Percentiles rank a stretch among this genome's conserved stretches.
phyloP scores from a whole-genome alignment of 352 stramenopile genomes.

The Sclerospora graminicola region DNA sequence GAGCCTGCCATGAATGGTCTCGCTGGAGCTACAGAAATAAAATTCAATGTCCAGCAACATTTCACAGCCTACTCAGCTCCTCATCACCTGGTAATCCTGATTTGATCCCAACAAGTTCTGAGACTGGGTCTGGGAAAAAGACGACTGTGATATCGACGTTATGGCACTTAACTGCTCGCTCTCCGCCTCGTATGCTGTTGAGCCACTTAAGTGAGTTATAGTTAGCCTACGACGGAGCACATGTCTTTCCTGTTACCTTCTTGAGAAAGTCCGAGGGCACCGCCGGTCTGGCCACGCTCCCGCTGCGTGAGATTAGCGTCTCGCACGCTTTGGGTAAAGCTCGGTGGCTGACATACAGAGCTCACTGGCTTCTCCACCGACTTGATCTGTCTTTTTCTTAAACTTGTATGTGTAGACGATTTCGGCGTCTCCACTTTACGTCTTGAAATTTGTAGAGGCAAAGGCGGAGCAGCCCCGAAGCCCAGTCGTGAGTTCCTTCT shows the following conservation, averaged over 20 bases:
- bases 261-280: slow-evolving; percentile 15
- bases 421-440: slow-evolving; percentile 4
- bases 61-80: not conserved
- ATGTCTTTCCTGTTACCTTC: slow-evolving; percentile 14
- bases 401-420: too few species aligned
- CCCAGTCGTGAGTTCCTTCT: slow-evolving; percentile 8
- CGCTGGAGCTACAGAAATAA: slow-evolving; percentile 8
- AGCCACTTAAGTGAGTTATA: not conserved
- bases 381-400: not conserved
- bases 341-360: slow-evolving; percentile 4
- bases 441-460: slow-evolving; percentile 16
- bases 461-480: slow-evolving; percentile 5
- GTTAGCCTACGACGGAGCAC: not conserved
- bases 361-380: not conserved
- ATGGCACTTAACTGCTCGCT: slow-evolving; percentile 24
- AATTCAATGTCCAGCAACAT: not conserved
- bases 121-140: slow-evolving; percentile 26
- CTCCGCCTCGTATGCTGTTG: slow-evolving; percentile 10
- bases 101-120: slow-evolving; percentile 21
- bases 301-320: slow-evolving; percentile 9
- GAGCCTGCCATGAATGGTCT: slow-evolving; percentile 13
- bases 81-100: slow-evolving; percentile 22
- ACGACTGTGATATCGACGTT: slow-evolving; percentile 36
- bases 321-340: slow-evolving; percentile 8
- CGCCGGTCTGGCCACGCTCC: slow-evolving; percentile 12